Evolutionary conservation across 2,329 filamentous ascomycete genomes (phyloP).

Genomic region (Epichloe amarillans): DNA sequence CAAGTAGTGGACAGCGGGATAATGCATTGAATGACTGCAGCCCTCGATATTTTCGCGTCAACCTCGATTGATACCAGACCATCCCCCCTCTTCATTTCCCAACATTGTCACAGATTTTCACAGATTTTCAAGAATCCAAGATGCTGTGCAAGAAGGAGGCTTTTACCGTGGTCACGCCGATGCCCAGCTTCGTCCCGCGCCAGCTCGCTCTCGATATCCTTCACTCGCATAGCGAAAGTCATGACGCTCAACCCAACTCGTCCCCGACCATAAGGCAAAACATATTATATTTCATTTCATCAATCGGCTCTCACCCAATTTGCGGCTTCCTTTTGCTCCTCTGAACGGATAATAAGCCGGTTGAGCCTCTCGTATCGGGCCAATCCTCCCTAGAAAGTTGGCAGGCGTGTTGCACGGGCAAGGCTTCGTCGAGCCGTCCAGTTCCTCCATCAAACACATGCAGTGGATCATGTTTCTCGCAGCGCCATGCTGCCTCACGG

Average conservation of each 20-base stretch:
- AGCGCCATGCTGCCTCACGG: background rate
- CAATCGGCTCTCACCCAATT: background rate
- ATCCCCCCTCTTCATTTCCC: too few relatives aligned
- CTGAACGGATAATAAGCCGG: too few relatives aligned
- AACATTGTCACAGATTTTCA: too few relatives aligned
- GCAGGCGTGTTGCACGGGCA: background rate
- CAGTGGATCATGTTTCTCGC: background rate
- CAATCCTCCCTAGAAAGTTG: background rate
- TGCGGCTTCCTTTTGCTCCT: background rate
- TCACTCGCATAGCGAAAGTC: conserved; percentile 57
- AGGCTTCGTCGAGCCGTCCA: background rate
- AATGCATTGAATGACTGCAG: too few relatives aligned
- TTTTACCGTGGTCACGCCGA: conserved; percentile 57
- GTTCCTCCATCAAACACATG: background rate
- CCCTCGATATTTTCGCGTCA: too few relatives aligned
- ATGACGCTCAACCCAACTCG: conserved; percentile 57
- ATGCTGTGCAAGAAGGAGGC: conserved; percentile 50
- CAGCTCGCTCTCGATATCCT: conserved; percentile 61
- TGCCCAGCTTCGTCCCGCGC: conserved; percentile 55
- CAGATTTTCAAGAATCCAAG: conserved; percentile 1
- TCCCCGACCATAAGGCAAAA: conserved; percentile 39
- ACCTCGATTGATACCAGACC: too few relatives aligned
- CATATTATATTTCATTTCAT: too few relatives aligned
- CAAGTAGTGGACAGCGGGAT: too few relatives aligned
- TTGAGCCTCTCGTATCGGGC: background rate